phyloP scores from a whole-genome alignment of 192 early-diverging fungal species.

The Umbelopsis sp. region DNA sequence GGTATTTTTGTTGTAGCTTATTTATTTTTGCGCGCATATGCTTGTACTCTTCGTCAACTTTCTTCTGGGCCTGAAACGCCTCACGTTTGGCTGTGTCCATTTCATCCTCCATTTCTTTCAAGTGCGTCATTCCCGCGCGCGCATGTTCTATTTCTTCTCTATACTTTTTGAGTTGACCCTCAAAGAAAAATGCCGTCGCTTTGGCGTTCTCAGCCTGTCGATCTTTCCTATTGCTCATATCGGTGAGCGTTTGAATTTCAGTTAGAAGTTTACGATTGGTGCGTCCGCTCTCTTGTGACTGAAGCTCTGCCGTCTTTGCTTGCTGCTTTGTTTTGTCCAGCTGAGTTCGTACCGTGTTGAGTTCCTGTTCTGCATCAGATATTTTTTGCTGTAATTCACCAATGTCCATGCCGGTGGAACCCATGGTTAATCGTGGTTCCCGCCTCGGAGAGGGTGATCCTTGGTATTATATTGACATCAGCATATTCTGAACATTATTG shows the following conservation, averaged over 20 bases:
- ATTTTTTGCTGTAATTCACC: slow-evolving; percentile 44
- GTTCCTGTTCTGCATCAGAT: slow-evolving; percentile 34
- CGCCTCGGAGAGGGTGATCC: slow-evolving; percentile 3
- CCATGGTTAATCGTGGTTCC: slow-evolving; percentile 1
- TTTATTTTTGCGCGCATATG: slow-evolving; percentile 29
- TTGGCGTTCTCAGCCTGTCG: slow-evolving; percentile 45
- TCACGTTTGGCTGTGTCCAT: slow-evolving; percentile 32
- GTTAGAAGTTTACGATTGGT: slow-evolving; percentile 41
- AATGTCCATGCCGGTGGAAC: slow-evolving; percentile 39
- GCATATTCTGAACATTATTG: background rate
- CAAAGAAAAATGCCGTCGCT: slow-evolving; percentile 47
- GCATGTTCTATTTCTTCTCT: slow-evolving; percentile 45
- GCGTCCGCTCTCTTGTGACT: slow-evolving; percentile 36
- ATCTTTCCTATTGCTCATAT: slow-evolving; percentile 45
- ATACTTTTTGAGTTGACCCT: slow-evolving; percentile 45
- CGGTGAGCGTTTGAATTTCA: slow-evolving; percentile 44
- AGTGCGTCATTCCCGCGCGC: slow-evolving; percentile 36
- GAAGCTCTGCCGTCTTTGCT: slow-evolving; percentile 36
- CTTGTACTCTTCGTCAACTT: slow-evolving; percentile 28
- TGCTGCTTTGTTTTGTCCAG: slow-evolving; percentile 36
- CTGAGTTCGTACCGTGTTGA: slow-evolving; percentile 25
- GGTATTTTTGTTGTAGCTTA: slow-evolving; percentile 26
- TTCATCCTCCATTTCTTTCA: slow-evolving; percentile 42
- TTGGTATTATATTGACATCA: background rate
- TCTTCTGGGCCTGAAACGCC: slow-evolving; percentile 27